Conservation (phyloP, 1,284 basidiomycete species). For the Irpex sp. region DNA sequence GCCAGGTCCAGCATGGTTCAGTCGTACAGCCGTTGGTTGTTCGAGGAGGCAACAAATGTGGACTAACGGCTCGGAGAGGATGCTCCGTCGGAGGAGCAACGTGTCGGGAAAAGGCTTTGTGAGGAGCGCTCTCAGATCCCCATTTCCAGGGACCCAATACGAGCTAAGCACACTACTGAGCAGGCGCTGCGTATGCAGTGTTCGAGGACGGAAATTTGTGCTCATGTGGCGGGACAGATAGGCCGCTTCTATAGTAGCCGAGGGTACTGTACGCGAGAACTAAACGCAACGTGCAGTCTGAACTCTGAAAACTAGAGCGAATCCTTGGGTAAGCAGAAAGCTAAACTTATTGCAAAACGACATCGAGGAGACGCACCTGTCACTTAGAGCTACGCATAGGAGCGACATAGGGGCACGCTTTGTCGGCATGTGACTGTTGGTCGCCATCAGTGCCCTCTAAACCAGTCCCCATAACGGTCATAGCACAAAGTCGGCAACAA, state of each 20-base stretch:
- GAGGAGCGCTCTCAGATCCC: background rate
- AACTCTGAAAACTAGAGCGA: background rate
- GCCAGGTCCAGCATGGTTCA: too few relatives aligned
- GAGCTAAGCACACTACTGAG: background rate
- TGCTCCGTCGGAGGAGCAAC: background rate
- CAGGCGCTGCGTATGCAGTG: background rate
- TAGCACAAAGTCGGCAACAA: too few relatives aligned
- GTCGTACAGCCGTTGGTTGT: too few relatives aligned
- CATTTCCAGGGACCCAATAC: background rate
- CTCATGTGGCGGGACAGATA: background rate
- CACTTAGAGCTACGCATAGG: background rate
- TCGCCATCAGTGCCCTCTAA: background rate
- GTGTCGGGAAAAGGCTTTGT: background rate
- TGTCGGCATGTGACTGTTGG: background rate
- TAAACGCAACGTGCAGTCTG: background rate
- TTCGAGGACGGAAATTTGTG: background rate
- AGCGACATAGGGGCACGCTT: background rate
- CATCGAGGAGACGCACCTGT: background rate
- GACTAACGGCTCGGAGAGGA: background rate
- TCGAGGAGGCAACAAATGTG: too few relatives aligned
- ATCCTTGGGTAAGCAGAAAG: background rate
- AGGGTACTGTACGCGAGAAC: background rate
- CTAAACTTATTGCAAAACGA: background rate
- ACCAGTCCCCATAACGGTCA: too few relatives aligned
- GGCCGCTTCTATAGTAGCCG: background rate